Conservation (phyloP, 345 rosid genomes). For the Barbarea vulgaris region DNA sequence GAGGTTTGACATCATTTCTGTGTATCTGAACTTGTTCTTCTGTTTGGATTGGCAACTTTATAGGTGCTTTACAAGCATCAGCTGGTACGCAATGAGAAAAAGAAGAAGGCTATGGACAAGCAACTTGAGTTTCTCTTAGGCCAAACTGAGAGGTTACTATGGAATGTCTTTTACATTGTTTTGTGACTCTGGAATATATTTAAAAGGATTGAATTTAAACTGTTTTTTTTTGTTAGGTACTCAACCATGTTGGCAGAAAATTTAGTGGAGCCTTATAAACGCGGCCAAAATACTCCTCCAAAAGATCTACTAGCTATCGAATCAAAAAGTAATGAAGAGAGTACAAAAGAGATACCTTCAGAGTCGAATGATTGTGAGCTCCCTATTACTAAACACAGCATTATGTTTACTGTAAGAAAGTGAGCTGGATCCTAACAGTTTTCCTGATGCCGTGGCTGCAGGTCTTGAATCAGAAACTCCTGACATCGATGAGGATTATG, state of each 20-base stretch:
- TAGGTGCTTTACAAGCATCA: slow-evolving; percentile 99
- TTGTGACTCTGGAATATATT: neutral
- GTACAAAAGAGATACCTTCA: slow-evolving; percentile 34
- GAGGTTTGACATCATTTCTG: slow-evolving; percentile 14
- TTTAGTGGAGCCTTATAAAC: slow-evolving; percentile 62
- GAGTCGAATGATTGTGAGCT: slow-evolving; percentile 56
- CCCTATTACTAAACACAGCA: slow-evolving; percentile 23
- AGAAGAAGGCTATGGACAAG: slow-evolving; percentile 95
- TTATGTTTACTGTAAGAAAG: slow-evolving; percentile 23
- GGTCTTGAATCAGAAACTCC: slow-evolving; percentile 48
- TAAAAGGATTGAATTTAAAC: slow-evolving; percentile 1
- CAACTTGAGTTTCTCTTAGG: slow-evolving; percentile 97
- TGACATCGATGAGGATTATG: slow-evolving; percentile 76
- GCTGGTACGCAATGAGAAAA: slow-evolving; percentile 87
- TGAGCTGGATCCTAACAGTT: slow-evolving; percentile 22
- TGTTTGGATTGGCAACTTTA: slow-evolving; percentile 25
- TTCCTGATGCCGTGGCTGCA: slow-evolving; percentile 36
- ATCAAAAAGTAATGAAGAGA: slow-evolving; percentile 44
- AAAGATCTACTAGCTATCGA: slow-evolving; percentile 37
- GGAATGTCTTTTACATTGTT: neutral
- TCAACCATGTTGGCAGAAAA: slow-evolving; percentile 99
- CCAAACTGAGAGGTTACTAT: slow-evolving; percentile 91
- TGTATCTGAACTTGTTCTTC: slow-evolving; percentile 31
- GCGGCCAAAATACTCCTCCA: slow-evolving; percentile 43
- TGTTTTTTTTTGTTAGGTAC: slow-evolving; percentile 61